phyloP scores from a whole-genome alignment of 495 filamentous ascomycete genomes.

The Oidiodendron maius region DNA sequence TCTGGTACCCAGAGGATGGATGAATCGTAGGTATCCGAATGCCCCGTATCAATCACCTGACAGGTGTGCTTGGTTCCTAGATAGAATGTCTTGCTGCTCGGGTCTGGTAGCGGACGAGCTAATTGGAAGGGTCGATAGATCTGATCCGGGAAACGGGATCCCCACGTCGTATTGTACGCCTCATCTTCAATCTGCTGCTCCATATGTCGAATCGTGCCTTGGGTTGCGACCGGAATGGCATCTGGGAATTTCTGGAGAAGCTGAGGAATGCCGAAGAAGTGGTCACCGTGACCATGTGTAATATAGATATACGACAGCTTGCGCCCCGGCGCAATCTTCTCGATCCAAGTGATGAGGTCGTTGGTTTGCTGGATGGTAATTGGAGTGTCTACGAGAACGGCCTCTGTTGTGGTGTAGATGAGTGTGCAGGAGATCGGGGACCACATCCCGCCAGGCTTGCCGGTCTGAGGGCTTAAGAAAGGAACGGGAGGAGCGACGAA shows the following conservation, averaged over 20 bases:
- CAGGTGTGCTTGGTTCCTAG: slow-evolving; percentile 1
- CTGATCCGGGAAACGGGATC: neutral
- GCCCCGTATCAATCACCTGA: slow-evolving; percentile 1
- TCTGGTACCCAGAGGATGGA: neutral
- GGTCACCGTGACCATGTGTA: slow-evolving; percentile 41
- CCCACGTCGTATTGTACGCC: neutral
- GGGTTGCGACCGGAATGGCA: slow-evolving; percentile 25
- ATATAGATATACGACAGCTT: slow-evolving; percentile 34
- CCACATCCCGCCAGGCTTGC: slow-evolving; percentile 11
- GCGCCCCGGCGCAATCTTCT: slow-evolving; percentile 17
- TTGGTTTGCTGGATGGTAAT: slow-evolving; percentile 18
- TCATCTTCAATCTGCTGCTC: slow-evolving; percentile 14
- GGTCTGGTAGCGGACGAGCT: neutral
- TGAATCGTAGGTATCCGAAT: slow-evolving; percentile 2
- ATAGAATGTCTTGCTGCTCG: neutral
- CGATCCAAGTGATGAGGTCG: slow-evolving; percentile 26
- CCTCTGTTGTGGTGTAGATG: slow-evolving; percentile 20
- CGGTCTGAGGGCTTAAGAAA: neutral
- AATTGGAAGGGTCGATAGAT: neutral
- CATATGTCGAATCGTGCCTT: slow-evolving; percentile 28
- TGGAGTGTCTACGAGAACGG: slow-evolving; percentile 29
- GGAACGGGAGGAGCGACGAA: neutral
- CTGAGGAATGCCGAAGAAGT: slow-evolving; percentile 32
- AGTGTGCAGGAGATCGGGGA: slow-evolving; percentile 25
- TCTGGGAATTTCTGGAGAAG: slow-evolving; percentile 28